These are phyloP conservation scores for Clohesyomyces aquaticus DNA, from an alignment of 495 filamentous ascomycete genomes.

Conservation along the genomic window DNA sequence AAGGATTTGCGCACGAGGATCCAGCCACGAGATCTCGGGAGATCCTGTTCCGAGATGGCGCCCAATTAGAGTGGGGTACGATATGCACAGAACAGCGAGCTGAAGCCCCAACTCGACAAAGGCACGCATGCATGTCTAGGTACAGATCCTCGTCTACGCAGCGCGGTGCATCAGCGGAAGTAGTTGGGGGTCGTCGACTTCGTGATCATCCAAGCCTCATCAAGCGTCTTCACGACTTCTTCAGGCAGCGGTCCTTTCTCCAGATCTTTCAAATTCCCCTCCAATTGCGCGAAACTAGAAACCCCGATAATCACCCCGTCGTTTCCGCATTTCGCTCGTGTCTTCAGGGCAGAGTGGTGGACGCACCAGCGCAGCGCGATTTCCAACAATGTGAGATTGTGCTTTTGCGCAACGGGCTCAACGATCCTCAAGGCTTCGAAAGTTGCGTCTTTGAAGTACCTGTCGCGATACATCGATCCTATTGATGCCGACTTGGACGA, in stretches of 20 bases:
- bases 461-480: conserved; percentile 71
- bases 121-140: too few relatives aligned
- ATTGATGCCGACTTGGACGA: conserved; percentile 53
- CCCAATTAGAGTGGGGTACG: background rate
- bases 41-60: background rate
- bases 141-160: background rate
- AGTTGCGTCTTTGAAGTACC: conserved; percentile 80
- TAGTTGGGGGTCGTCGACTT: conserved; percentile 66
- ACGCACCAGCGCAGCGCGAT: conserved; percentile 37
- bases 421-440: conserved; percentile 77
- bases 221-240: conserved; percentile 77
- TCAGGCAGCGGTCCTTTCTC: conserved; percentile 89
- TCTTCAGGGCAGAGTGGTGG: conserved; percentile 71
- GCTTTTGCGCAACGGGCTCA: conserved; percentile 73
- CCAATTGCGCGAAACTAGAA: conserved; percentile 28
- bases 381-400: conserved; percentile 62
- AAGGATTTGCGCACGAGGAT: background rate
- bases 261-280: conserved; percentile 45
- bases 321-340: conserved; percentile 54
- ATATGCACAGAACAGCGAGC: too few relatives aligned
- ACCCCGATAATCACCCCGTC: conserved; percentile 64
- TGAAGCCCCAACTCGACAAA: background rate
- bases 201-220: conserved; percentile 69
- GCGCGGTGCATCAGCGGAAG: conserved; percentile 46
- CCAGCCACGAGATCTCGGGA: background rate